Conservation (phyloP, 2,329 filamentous ascomycete genomes). For the Apiospora marii region DNA sequence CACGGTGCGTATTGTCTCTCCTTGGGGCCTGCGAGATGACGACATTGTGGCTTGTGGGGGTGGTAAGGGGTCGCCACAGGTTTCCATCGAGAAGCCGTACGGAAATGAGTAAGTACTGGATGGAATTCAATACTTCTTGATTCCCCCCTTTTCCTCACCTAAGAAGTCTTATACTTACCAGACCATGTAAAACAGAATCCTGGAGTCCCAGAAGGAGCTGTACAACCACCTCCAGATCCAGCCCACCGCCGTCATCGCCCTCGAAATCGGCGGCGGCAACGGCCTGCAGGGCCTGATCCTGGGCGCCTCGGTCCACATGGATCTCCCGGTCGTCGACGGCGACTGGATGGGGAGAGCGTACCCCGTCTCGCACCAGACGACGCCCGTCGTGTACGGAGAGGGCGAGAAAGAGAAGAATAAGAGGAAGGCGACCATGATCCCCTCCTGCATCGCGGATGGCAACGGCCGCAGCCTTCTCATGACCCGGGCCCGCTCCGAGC, state of each 20-base stretch:
- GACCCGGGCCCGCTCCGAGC: slow-evolving; percentile 55
- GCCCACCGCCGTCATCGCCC: slow-evolving; percentile 51
- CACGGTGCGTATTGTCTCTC: slow-evolving; percentile 58
- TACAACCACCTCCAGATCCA: slow-evolving; percentile 53
- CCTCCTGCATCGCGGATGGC: slow-evolving; percentile 58
- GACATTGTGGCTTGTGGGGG: slow-evolving; percentile 63
- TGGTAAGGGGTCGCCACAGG: slow-evolving; percentile 67
- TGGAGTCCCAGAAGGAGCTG: slow-evolving; percentile 59
- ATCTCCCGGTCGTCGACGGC: slow-evolving; percentile 60
- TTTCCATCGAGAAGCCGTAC: slow-evolving; percentile 65
- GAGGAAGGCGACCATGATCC: slow-evolving; percentile 49
- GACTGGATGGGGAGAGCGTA: slow-evolving; percentile 67
- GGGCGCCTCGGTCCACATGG: slow-evolving; percentile 60
- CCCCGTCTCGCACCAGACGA: slow-evolving; percentile 63
- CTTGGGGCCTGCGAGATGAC: slow-evolving; percentile 57
- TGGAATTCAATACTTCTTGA: neutral
- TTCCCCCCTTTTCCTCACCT: neutral
- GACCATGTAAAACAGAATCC: slow-evolving; percentile 39
- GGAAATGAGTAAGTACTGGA: slow-evolving; percentile 54
- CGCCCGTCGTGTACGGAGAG: slow-evolving; percentile 48
- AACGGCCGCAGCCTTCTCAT: slow-evolving; percentile 49
- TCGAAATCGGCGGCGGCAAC: slow-evolving; percentile 74
- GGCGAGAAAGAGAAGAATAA: slow-evolving; percentile 32
- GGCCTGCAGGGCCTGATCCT: slow-evolving; percentile 66
- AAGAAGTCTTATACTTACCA: neutral